Conservation (phyloP, 768 basidiomycete species). For the Amanita fuliginea region DNA sequence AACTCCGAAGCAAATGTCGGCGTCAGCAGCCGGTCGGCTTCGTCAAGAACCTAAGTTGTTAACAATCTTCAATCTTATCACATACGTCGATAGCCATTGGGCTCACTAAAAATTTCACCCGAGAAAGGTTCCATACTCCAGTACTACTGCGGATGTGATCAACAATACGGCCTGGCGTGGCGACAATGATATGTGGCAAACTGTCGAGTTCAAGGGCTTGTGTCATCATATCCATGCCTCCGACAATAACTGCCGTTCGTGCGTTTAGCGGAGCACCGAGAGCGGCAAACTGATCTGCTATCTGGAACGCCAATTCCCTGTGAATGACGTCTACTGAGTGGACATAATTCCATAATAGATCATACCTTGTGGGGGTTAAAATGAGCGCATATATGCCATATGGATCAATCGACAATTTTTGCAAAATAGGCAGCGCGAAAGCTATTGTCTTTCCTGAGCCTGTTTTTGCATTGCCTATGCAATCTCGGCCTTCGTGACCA, state of each 20-base stretch:
- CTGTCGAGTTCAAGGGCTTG: slow-evolving; percentile 82
- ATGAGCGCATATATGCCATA: slow-evolving; percentile 93
- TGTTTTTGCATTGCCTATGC: slow-evolving; percentile 96
- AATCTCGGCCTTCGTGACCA: slow-evolving; percentile 65
- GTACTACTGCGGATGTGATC: slow-evolving; percentile 77
- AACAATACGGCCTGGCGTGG: slow-evolving; percentile 91
- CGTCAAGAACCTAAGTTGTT: slow-evolving; percentile 70
- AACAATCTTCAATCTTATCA: slow-evolving; percentile 1
- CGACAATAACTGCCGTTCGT: slow-evolving; percentile 83
- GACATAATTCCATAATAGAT: background rate
- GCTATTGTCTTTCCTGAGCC: slow-evolving; percentile 98
- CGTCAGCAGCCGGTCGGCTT: slow-evolving; percentile 89
- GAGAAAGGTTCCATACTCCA: slow-evolving; percentile 74
- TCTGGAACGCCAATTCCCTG: slow-evolving; percentile 96
- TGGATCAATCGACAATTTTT: slow-evolving; percentile 79
- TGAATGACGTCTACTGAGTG: background rate
- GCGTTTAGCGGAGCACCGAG: slow-evolving; percentile 75
- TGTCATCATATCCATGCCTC: slow-evolving; percentile 97
- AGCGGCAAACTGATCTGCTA: slow-evolving; percentile 91
- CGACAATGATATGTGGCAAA: slow-evolving; percentile 88
- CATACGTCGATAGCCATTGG: background rate
- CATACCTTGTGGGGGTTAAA: slow-evolving; percentile 88
- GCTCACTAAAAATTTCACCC: slow-evolving; percentile 77
- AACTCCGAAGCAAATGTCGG: slow-evolving; percentile 85
- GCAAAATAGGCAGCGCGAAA: slow-evolving; percentile 91